phyloP scores from a whole-genome alignment of 768 basidiomycete species.

The Suillus spraguei region DNA sequence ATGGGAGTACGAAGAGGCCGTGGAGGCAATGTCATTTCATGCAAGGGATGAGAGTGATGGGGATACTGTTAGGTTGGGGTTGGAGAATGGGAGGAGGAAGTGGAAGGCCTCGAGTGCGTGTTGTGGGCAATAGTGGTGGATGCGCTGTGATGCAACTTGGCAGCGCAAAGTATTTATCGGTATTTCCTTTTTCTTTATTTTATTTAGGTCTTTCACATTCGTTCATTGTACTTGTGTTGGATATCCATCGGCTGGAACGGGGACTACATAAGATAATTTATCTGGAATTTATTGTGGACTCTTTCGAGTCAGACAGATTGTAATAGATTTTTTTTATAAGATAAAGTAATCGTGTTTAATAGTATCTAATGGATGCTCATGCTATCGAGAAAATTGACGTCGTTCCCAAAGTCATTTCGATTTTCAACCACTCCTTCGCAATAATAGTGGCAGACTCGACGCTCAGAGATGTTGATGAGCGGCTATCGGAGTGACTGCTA shows the following conservation, averaged over 20 bases:
- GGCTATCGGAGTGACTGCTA: no score
- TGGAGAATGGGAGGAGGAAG: constrained; percentile 17
- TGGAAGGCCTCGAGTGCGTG: constrained; percentile 18
- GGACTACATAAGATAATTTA: no score
- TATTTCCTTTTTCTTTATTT: constrained; percentile 3
- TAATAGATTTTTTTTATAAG: background rate
- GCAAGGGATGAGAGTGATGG: constrained; percentile 37
- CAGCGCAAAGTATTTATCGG: background rate
- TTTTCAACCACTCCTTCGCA: no score
- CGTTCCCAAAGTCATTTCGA: no score
- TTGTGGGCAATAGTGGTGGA: constrained; percentile 18
- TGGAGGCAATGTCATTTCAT: constrained; percentile 48
- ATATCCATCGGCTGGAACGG: background rate
- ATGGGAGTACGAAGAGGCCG: constrained; percentile 69
- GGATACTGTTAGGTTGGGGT: constrained; percentile 42
- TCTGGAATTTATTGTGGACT: constrained; percentile 1
- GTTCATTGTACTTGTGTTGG: background rate
- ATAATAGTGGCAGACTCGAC: no score
- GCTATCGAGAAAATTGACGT: no score
- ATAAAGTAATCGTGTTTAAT: no score
- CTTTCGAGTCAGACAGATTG: background rate
- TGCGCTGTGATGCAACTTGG: no score
- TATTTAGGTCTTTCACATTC: background rate
- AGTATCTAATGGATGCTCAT: no score
- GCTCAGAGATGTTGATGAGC: no score